Conservation (phyloP, 2,329 filamentous ascomycete genomes). For the Elsinoe batatas region DNA sequence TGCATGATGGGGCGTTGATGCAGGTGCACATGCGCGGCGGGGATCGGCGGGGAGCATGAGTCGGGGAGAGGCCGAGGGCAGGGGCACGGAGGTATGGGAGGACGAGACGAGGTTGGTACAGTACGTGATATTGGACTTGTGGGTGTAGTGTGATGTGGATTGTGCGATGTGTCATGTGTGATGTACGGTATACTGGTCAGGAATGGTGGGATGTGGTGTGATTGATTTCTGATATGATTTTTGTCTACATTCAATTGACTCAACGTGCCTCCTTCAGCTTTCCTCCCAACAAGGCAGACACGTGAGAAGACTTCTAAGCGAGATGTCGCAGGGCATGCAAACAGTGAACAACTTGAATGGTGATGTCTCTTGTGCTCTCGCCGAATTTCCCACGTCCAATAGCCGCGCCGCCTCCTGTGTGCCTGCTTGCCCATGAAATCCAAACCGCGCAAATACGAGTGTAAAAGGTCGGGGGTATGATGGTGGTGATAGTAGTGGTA, state of each 20-base stretch:
- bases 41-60: too few species aligned
- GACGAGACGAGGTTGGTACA: too few species aligned
- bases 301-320: neutral
- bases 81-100: too few species aligned
- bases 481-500: neutral
- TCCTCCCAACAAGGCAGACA: neutral
- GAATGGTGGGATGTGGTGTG: neutral
- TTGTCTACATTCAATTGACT: neutral
- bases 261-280: neutral
- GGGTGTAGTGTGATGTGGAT: neutral
- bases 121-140: neutral
- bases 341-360: neutral
- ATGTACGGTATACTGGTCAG: too few species aligned
- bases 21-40: too few species aligned
- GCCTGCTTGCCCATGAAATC: neutral
- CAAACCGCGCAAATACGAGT: neutral
- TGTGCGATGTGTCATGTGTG: neutral
- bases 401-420: neutral
- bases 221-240: conserved; percentile 2
- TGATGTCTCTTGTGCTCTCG: neutral
- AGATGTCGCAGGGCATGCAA: neutral
- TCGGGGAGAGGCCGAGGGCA: too few species aligned
- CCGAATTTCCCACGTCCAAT: neutral
- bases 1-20: too few species aligned
- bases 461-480: neutral